phyloP scores from a whole-genome alignment of 441 rosid genomes.

The Lagerstroemia fauriei region DNA sequence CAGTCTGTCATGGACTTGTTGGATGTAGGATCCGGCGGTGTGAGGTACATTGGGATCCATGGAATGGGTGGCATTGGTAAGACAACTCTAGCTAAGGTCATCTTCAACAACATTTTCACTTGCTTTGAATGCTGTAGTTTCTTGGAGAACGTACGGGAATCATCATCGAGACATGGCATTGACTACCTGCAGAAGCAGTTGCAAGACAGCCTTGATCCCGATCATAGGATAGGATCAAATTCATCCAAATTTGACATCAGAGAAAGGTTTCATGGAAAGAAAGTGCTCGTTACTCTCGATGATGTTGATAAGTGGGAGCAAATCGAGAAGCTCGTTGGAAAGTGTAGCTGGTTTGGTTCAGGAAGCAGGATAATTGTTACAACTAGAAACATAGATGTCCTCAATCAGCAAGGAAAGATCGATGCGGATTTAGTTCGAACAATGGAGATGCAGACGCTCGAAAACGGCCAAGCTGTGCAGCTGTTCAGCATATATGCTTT shows the following conservation, averaged over 20 bases:
- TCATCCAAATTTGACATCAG: neutral
- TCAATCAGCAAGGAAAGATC: neutral
- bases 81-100: neutral
- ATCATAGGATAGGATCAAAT: neutral
- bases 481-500: constrained; percentile 2
- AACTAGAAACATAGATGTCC: neutral
- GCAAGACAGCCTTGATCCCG: neutral
- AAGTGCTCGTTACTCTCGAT: constrained; percentile 18
- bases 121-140: neutral
- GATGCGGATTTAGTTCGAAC: neutral
- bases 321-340: neutral
- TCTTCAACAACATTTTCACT: neutral
- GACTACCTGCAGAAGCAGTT: constrained; percentile 4
- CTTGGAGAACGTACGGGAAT: neutral
- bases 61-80: constrained; percentile 24
- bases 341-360: neutral
- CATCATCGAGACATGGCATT: neutral
- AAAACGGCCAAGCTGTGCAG: neutral
- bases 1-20: neutral
- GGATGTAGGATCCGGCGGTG: neutral
- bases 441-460: neutral
- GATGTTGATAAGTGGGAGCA: neutral
- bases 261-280: neutral
- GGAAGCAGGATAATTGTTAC: neutral
- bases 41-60: neutral